phyloP scores from a whole-genome alignment of 805 yeast species.

The Lipomyces spencermartinsiae region DNA sequence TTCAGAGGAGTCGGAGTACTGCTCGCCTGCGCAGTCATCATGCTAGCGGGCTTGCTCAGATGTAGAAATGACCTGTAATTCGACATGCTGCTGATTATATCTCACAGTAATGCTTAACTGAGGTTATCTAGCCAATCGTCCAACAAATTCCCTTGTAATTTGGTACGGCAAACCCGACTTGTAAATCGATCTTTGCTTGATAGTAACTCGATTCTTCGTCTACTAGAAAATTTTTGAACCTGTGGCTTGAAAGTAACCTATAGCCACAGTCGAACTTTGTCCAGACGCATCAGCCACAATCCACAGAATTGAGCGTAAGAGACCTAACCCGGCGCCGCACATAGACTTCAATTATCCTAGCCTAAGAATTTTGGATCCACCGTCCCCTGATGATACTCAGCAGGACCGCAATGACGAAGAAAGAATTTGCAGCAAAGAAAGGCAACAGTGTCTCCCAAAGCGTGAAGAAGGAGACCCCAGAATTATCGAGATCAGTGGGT shows the following conservation, averaged over 20 bases:
- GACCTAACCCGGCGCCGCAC: neutral
- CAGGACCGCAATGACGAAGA: neutral
- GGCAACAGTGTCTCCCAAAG: neutral
- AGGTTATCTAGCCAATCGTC: slow-evolving; percentile 11
- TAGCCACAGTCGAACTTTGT: neutral
- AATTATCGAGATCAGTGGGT: neutral
- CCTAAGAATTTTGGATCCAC: neutral
- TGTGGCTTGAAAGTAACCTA: neutral
- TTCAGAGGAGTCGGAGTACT: slow-evolving; percentile 37
- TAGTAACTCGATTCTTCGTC: neutral
- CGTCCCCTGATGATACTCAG: neutral
- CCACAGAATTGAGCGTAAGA: neutral
- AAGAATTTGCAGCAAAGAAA: neutral
- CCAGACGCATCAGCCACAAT: neutral
- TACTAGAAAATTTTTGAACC: neutral
- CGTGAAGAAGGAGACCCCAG: neutral
- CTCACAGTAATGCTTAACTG: neutral
- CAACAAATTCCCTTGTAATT: neutral
- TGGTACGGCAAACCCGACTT: neutral
- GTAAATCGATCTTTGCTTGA: neutral
- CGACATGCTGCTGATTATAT: slow-evolving; percentile 7
- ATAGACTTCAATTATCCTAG: neutral
- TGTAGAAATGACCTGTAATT: slow-evolving; percentile 33
- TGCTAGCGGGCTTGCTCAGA: slow-evolving; percentile 35
- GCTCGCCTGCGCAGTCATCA: slow-evolving; percentile 10